Conservation (phyloP, 2,329 filamentous ascomycete genomes). For the Myriosclerotinia duriaeana region DNA sequence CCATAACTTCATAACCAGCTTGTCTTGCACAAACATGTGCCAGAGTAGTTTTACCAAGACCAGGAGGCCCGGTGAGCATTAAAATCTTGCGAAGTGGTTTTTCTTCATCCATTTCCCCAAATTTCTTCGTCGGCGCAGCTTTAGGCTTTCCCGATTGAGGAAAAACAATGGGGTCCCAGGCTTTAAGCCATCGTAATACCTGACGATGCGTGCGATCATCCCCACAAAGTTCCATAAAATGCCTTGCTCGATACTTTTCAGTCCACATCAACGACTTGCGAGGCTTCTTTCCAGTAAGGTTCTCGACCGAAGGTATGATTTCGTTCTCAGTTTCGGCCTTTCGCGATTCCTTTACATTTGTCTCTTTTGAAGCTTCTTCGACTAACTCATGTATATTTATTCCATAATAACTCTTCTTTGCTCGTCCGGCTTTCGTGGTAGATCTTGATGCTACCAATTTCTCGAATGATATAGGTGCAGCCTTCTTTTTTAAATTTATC, state of each 20-base stretch:
- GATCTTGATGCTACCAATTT: slow-evolving; percentile 67
- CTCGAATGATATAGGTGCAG: slow-evolving; percentile 57
- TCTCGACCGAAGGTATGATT: slow-evolving; percentile 46
- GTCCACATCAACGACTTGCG: slow-evolving; percentile 73
- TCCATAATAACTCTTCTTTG: slow-evolving; percentile 80
- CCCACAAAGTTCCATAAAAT: slow-evolving; percentile 89
- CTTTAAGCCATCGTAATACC: slow-evolving; percentile 90
- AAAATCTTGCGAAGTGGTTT: slow-evolving; percentile 83
- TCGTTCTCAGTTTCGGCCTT: slow-evolving; percentile 45
- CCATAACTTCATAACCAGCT: slow-evolving; percentile 92
- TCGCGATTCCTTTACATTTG: slow-evolving; percentile 40
- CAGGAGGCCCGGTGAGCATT: slow-evolving; percentile 86
- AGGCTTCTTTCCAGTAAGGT: slow-evolving; percentile 35
- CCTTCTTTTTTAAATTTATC: slow-evolving; percentile 54
- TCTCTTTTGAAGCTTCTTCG: slow-evolving; percentile 61
- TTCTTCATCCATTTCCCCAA: slow-evolving; percentile 60
- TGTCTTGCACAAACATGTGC: slow-evolving; percentile 95
- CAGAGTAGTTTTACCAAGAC: slow-evolving; percentile 91
- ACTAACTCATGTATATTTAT: slow-evolving; percentile 86
- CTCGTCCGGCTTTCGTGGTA: slow-evolving; percentile 63
- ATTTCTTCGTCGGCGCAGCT: slow-evolving; percentile 45
- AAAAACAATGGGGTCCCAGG: slow-evolving; percentile 91
- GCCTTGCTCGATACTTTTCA: slow-evolving; percentile 91
- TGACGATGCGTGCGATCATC: slow-evolving; percentile 91
- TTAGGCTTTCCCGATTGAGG: slow-evolving; percentile 64